Base-by-base conservation (phyloP, 768 basidiomycete species). In the Pulveroboletus ravenelii region DNA sequence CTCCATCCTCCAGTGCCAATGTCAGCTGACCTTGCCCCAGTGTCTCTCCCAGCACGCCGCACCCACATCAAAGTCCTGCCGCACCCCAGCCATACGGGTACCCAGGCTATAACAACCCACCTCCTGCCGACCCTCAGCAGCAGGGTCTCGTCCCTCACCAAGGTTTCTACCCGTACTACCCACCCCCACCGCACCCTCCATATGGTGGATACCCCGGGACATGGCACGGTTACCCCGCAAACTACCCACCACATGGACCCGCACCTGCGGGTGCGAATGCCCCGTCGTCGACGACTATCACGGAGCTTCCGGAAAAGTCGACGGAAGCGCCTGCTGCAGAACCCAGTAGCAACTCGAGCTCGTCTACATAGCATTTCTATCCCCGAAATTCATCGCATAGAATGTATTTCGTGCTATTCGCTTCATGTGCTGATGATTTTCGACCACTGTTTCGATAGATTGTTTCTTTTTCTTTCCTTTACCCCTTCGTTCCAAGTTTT, bases 91-190 rank as follows among this genome's bases (percentile, higher is more conserved):
- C 54, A 27, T 67, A 64, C 37, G 51, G 52, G 1, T 70, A 68
- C 37, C 45, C 62, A 1, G 56, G 61, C 14, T 68, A 59, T 37
- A 53, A 53, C 8, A 49, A 55, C 6, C 10, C 60, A 29, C 50
- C 61, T 10, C 53, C 58, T 1, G 25, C 56, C 15, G 70, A 70
- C 27, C 37, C 61, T 17, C 62, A 62, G 35, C 67, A 70, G 15
- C 69, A 61, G 29, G 30, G 27, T 6, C 39, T 65, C 1, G 54
- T 54, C 6, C 46, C 63, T 2, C 48, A 58, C 3, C 57, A 63
- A 18, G 48, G 53, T 3, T 71, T 62, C 45, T 69, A 69, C 37
- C 57, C 67, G 13, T 71, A 72, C 39, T 71, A 70, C 40, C 56
- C 67, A 1, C 54, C 64, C 0, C 58, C 60, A 6, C 52, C 70